A percentile compares a stretch with the other conserved stretches of the same genome.
Evolutionary conservation across 2,329 filamentous ascomycete species (phyloP).

Genomic region (Elsinoe batatas): DNA sequence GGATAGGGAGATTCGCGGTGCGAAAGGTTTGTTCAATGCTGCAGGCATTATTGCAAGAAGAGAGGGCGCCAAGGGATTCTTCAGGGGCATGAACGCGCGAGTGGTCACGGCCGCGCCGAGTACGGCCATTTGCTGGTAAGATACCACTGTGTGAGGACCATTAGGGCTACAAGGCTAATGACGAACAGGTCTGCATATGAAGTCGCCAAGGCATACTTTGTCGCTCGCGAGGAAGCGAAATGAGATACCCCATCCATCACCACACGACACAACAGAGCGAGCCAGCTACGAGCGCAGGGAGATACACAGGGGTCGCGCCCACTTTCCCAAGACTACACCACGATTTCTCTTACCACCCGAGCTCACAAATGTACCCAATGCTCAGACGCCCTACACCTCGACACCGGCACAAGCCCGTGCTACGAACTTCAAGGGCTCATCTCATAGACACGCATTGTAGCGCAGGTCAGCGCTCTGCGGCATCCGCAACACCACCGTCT

Average conservation of each 20-base stretch:
- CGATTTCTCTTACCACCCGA: too few species aligned
- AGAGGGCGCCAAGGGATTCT: constrained; percentile 79
- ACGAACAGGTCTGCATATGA: constrained; percentile 51
- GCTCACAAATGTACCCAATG: too few species aligned
- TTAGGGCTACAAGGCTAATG: constrained; percentile 13
- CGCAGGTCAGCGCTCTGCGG: constrained; percentile 1
- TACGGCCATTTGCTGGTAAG: constrained; percentile 97
- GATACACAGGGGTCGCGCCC: neutral
- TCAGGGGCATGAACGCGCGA: constrained; percentile 82
- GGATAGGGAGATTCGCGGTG: constrained; percentile 72
- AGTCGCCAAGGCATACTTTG: constrained; percentile 60
- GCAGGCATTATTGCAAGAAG: constrained; percentile 72
- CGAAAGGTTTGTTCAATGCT: constrained; percentile 70
- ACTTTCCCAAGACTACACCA: neutral
- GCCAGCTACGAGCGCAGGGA: neutral
- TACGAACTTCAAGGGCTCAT: neutral
- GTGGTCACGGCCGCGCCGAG: constrained; percentile 96
- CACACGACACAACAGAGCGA: neutral
- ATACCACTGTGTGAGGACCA: constrained; percentile 14
- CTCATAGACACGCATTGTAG: constrained; percentile 8
- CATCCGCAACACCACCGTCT: neutral
- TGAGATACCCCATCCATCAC: constrained; percentile 12
- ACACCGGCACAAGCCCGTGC: neutral
- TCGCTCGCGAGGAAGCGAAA: constrained; percentile 29
- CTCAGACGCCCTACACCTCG: neutral